Evolutionary conservation across 768 basidiomycete genomes (phyloP).

Genomic region (Piloderma croceum): DNA sequence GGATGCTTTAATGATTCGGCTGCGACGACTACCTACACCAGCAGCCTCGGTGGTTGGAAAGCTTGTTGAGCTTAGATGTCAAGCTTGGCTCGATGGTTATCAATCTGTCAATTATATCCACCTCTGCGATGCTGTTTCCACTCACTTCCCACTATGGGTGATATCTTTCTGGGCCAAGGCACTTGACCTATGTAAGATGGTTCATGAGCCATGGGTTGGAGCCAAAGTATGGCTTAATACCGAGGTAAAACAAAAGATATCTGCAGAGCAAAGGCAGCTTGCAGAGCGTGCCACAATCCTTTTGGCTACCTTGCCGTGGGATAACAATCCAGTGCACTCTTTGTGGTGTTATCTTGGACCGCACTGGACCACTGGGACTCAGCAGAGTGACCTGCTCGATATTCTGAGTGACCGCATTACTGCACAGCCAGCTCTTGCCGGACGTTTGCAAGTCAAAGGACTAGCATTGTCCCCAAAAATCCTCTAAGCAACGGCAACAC

Average conservation of each 20-base stretch:
- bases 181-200: constrained; percentile 1
- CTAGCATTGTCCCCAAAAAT: background rate
- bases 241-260: background rate
- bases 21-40: constrained; percentile 4
- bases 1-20: background rate
- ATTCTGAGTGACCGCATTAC: background rate
- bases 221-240: background rate
- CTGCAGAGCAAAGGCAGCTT: background rate
- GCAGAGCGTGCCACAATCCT: background rate
- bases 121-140: constrained; percentile 3
- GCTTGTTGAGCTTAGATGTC: constrained; percentile 1
- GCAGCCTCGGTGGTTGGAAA: background rate
- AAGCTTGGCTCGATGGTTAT: constrained; percentile 5
- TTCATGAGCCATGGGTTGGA: background rate
- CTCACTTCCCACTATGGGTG: constrained; percentile 7
- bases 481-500: background rate
- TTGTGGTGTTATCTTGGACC: constrained; percentile 5
- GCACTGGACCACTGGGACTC: constrained; percentile 5
- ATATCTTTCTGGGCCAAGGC: constrained; percentile 3
- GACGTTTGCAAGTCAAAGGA: background rate
- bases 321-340: constrained; percentile 1
- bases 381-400: constrained; percentile 5
- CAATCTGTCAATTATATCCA: constrained; percentile 5
- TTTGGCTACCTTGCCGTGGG: constrained; percentile 3
- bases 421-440: background rate